phyloP scores from a whole-genome alignment of 2,329 filamentous ascomycete species.

The Celoporthe dispersa region DNA sequence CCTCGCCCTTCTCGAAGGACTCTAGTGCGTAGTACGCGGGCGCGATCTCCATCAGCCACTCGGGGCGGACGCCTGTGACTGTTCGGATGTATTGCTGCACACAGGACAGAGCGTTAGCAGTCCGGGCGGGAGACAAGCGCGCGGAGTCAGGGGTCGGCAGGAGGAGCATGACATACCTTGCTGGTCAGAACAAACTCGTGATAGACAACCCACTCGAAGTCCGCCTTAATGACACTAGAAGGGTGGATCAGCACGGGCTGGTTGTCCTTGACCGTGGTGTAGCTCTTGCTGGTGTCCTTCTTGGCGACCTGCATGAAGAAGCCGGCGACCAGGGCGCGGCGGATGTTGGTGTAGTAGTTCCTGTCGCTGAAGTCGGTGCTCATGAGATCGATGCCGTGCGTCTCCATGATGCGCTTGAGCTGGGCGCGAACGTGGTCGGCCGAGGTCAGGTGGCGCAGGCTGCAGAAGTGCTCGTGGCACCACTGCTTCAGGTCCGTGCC shows the following conservation, averaged over 20 bases:
- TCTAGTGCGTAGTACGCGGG: conserved; percentile 89
- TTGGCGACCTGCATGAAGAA: conserved; percentile 99
- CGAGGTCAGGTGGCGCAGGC: conserved; percentile 82
- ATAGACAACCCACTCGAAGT: conserved; percentile 96
- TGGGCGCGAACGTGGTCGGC: conserved; percentile 94
- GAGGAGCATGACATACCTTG: conserved; percentile 22
- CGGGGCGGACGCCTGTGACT: conserved; percentile 86
- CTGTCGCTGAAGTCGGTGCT: conserved; percentile 93
- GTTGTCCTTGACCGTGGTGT: conserved; percentile 95
- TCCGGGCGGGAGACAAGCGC: no score
- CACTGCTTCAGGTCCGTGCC: conserved; percentile 78
- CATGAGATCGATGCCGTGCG: conserved; percentile 80
- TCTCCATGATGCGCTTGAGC: conserved; percentile 96
- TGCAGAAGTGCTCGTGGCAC: conserved; percentile 97
- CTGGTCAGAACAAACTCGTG: conserved; percentile 98
- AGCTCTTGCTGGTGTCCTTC: conserved; percentile 89
- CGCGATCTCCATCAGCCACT: conserved; percentile 96
- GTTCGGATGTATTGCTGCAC: conserved; percentile 94
- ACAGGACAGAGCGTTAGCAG: conserved; percentile 10
- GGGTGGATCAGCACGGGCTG: conserved; percentile 93
- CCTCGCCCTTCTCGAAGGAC: conserved; percentile 82
- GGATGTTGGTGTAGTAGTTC: conserved; percentile 98
- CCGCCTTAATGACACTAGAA: conserved; percentile 83
- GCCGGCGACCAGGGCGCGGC: conserved; percentile 85
- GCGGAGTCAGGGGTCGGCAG: background rate